These are phyloP conservation scores for Xerocomus nothofagi DNA, from an alignment of 1,284 basidiomycete species.

Conservation along the genomic window DNA sequence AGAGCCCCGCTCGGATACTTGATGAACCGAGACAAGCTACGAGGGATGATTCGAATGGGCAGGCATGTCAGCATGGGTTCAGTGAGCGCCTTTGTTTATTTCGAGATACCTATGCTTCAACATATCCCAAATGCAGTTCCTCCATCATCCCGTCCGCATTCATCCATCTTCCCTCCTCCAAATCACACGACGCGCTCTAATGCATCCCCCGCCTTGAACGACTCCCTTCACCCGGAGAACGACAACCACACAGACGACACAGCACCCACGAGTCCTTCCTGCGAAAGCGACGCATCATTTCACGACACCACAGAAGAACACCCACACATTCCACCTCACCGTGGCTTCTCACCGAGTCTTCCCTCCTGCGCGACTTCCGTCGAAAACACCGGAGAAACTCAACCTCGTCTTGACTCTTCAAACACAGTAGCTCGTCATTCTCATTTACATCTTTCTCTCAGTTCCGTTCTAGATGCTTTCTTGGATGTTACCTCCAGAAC, in stretches of 20 bases:
- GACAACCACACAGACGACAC: not conserved
- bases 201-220: constrained; percentile 16
- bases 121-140: not conserved
- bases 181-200: not conserved
- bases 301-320: constrained; percentile 25
- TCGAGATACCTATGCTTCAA: not conserved
- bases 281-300: not conserved
- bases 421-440: constrained; percentile 23
- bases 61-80: not conserved
- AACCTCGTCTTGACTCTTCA: not conserved
- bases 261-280: not conserved
- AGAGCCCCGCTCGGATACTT: constrained; percentile 37
- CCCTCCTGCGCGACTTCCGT: constrained; percentile 5
- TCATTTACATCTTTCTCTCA: constrained; percentile 39
- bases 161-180: not conserved
- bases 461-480: constrained; percentile 40
- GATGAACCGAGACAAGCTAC: constrained; percentile 44
- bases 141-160: not conserved
- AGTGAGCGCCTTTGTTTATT: not conserved
- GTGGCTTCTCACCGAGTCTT: not conserved
- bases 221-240: constrained; percentile 5
- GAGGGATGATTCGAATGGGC: constrained; percentile 26
- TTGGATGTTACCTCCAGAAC: constrained; percentile 28
- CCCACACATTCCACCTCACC: not conserved
- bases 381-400: not conserved